Conservation (phyloP, 495 filamentous ascomycete species). For the Neurospora sp. region DNA sequence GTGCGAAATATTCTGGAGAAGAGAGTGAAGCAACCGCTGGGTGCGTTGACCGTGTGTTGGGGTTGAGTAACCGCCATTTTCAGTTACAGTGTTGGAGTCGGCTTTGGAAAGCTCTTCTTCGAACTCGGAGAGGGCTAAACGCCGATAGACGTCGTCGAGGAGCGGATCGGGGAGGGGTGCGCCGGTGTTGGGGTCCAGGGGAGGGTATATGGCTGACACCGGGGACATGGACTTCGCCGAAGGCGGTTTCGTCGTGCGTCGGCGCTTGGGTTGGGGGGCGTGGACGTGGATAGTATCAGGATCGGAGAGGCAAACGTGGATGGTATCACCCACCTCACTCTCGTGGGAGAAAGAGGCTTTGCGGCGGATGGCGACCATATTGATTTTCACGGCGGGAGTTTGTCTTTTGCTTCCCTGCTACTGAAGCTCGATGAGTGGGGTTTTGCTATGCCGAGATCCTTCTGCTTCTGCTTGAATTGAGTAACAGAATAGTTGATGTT, state of each 20-base stretch:
- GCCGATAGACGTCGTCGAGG: background rate
- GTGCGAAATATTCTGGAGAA: background rate
- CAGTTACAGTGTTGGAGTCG: background rate
- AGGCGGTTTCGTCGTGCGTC: background rate
- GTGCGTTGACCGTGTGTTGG: background rate
- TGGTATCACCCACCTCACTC: background rate
- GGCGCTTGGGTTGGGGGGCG: background rate
- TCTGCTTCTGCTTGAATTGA: background rate
- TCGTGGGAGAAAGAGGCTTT: background rate
- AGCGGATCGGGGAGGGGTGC: background rate
- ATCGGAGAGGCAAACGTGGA: background rate
- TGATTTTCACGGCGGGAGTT: background rate
- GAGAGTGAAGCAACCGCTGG: background rate
- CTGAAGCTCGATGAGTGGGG: background rate
- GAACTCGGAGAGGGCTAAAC: background rate
- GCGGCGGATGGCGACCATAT: background rate
- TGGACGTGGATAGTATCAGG: background rate
- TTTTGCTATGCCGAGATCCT: background rate
- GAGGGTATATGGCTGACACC: background rate
- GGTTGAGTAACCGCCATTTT: background rate
- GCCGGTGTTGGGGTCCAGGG: background rate
- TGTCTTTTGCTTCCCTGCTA: background rate
- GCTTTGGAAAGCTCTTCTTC: background rate
- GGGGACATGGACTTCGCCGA: background rate
- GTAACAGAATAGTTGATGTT: background rate